Evolutionary conservation across 176 grass and related monocot genomes (phyloP).

Genomic region (Pontederia crassipes): DNA sequence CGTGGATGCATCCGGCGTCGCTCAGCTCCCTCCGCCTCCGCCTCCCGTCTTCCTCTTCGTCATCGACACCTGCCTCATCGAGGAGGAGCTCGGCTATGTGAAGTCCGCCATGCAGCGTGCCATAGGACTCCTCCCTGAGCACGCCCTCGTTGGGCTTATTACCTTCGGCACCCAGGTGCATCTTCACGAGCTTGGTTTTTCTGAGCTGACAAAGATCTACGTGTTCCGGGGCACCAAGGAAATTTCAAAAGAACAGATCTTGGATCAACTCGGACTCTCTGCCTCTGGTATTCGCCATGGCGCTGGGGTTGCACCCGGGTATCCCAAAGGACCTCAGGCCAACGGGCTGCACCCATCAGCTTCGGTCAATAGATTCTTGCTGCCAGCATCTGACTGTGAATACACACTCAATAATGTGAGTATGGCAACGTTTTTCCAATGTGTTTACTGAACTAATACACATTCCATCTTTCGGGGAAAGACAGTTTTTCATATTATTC

Average conservation of each 20-base stretch:
- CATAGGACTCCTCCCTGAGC: conserved; percentile 65
- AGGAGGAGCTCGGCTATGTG: conserved; percentile 89
- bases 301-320: conserved; percentile 25
- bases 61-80: conserved; percentile 92
- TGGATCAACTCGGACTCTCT: conserved; percentile 87
- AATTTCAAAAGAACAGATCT: conserved; percentile 88
- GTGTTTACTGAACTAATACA: neutral
- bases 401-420: conserved; percentile 74
- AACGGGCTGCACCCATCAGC: conserved; percentile 49
- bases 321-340: conserved; percentile 49
- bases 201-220: conserved; percentile 94
- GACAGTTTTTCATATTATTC: neutral
- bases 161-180: conserved; percentile 95
- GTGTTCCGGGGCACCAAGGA: conserved; percentile 94
- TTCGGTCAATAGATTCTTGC: conserved; percentile 70
- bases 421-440: neutral
- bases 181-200: conserved; percentile 82
- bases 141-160: conserved; percentile 80
- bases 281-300: conserved; percentile 6
- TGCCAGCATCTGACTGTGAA: conserved; percentile 83
- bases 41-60: conserved; percentile 81
- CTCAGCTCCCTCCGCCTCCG: conserved; percentile 24
- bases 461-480: neutral
- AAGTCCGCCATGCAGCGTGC: conserved; percentile 83
- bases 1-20: neutral